Evolutionary conservation across 768 basidiomycete genomes (phyloP).

Genomic region (Candolleomyces aberdarensis): DNA sequence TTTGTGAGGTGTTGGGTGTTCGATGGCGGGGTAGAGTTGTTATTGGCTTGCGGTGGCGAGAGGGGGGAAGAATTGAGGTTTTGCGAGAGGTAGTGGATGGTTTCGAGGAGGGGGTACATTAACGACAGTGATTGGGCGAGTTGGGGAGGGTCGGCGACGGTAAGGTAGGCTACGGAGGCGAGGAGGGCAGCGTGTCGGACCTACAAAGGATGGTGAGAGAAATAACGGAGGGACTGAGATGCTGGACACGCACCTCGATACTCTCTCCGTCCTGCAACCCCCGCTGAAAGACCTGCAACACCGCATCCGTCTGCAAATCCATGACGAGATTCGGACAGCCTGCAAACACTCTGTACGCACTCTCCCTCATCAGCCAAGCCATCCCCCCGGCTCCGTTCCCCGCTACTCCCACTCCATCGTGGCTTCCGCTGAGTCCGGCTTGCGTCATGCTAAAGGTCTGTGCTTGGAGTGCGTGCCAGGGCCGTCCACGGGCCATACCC

Average conservation of each 20-base stretch:
- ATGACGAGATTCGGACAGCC: conserved; percentile 74
- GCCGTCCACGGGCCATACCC: conserved; percentile 69
- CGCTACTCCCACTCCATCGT: too few relatives aligned
- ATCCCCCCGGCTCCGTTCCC: conserved; percentile 9
- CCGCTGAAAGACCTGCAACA: conserved; percentile 60
- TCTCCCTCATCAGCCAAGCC: conserved; percentile 42
- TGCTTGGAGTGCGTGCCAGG: conserved; percentile 79
- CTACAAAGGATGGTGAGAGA: conserved; percentile 27
- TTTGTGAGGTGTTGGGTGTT: conserved; percentile 52
- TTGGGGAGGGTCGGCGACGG: conserved; percentile 57
- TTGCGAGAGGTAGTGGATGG: conserved; percentile 55
- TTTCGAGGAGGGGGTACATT: conserved; percentile 72
- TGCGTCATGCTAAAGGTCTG: conserved; percentile 68
- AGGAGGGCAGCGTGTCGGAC: conserved; percentile 72
- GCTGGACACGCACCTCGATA: conserved; percentile 44
- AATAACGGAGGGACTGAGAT: conserved; percentile 1
- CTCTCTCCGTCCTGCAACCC: conserved; percentile 67
- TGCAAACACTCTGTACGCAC: conserved; percentile 69
- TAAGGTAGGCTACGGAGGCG: conserved; percentile 67
- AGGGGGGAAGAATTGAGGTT: conserved; percentile 29
- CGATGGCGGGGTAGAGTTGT: conserved; percentile 20
- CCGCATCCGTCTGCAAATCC: conserved; percentile 71
- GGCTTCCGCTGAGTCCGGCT: neutral
- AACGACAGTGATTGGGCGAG: conserved; percentile 58
- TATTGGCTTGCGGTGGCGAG: conserved; percentile 13